Evolutionary conservation across 257 asterid species (phyloP).

Genomic region (Rubia yunnanensis): DNA sequence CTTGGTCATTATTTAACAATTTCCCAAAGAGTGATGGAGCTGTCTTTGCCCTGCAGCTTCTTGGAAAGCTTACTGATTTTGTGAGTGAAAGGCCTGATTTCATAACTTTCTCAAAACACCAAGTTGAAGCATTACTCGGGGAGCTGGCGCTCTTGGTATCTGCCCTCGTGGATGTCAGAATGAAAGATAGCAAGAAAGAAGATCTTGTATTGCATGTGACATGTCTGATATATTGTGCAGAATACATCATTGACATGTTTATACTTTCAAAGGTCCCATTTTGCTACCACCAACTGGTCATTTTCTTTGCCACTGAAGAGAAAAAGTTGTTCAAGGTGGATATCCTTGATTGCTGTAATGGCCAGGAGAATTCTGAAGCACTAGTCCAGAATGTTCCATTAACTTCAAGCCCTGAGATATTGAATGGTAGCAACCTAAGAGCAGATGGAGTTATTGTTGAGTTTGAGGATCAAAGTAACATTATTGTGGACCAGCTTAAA

Average conservation of each 20-base stretch:
- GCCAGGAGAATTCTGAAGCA: neutral
- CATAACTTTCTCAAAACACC: neutral
- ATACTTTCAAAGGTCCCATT: neutral
- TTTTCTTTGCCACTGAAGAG: neutral
- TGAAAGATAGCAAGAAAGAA: neutral
- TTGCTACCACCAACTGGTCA: neutral
- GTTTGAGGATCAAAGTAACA: neutral
- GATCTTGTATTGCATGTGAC: neutral
- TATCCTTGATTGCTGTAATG: neutral
- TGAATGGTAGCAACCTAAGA: neutral
- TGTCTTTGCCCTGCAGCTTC: conserved; percentile 1
- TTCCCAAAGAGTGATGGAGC: conserved; percentile 13
- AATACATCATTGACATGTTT: conserved; percentile 3
- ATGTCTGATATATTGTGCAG: conserved; percentile 5
- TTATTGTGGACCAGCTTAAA: neutral
- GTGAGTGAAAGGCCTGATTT: neutral
- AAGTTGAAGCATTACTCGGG: neutral
- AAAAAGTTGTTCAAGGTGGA: neutral
- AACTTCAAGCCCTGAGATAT: too few relatives aligned
- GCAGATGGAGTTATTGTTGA: neutral
- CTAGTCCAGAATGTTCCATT: neutral
- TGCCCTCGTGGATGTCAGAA: neutral
- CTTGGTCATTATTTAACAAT: neutral
- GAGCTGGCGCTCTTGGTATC: neutral
- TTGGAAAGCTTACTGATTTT: conserved; percentile 7